Base-by-base conservation (phyloP, 495 filamentous ascomycete genomes). In the Podospora appendiculata region DNA sequence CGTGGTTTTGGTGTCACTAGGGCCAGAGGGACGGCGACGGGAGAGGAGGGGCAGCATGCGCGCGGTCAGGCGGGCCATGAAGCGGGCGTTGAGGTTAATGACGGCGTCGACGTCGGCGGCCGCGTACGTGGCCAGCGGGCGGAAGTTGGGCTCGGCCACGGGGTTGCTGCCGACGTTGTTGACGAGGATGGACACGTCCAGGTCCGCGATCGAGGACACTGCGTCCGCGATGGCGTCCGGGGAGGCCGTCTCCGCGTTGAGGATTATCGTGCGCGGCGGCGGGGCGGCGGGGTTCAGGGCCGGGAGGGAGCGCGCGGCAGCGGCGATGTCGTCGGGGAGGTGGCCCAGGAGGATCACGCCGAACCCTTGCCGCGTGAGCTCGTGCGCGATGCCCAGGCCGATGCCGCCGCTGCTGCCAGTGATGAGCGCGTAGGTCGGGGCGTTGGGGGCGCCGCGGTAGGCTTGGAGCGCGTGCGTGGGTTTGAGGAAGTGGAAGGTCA, bases 371-470 rank as follows among this genome's bases (percentile, higher is more conserved):
- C 47, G 49, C 33, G 70, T 69, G 32, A 79, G 66, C 32, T 76
- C 77, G 38, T 72, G 64, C 4, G 69, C 68, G 54, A 79, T 72
- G 11, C 70, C 74, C 51, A 72, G 66, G 9, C 79, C 81, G 48
- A 84, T 81, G 25, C 78, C 80, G 34, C 79, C 78, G 52, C 70
- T 80, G 39, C 74, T 69, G 13, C 82, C 82, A 7, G 82, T 84
- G 25, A 85, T 69, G 32, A 83, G 64, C 32, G 79, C 80, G 72
- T 73, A 82, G 12, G 70, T 43, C 8, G 17, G 32, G 33, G 19
- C 18, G 34, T 18, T 38, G 52, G 34, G 32, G 36, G 42, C 32
- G 32, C 53, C 48, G 19, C 51, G 50, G 50, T 59, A 59, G 7
- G 44, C 35, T 18, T 35, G 25, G 10, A 59, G 48, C 8, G 53